phyloP scores from a whole-genome alignment of 2,329 filamentous ascomycete species.

The Epichloe hybrida region DNA sequence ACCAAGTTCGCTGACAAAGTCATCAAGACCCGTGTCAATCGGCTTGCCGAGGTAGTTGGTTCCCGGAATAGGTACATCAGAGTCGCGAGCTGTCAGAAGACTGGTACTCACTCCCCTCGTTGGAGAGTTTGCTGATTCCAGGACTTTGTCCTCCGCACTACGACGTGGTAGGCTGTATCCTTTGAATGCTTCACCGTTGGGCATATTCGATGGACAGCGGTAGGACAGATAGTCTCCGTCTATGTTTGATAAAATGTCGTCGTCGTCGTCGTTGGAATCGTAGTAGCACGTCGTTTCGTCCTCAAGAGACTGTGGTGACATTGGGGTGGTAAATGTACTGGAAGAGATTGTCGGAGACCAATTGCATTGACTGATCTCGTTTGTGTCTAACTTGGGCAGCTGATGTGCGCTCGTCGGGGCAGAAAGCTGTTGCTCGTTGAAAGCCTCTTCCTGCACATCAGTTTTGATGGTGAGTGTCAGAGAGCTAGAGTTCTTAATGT shows the following conservation, averaged over 20 bases:
- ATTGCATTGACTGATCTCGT: slow-evolving; percentile 10
- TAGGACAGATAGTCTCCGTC: slow-evolving; percentile 22
- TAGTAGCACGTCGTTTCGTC: slow-evolving; percentile 33
- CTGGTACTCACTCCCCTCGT: slow-evolving; percentile 11
- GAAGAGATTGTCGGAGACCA: slow-evolving; percentile 17
- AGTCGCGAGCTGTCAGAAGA: slow-evolving; percentile 12
- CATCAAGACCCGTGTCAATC: slow-evolving; percentile 24
- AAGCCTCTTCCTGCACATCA: slow-evolving; percentile 6
- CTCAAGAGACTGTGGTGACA: slow-evolving; percentile 25
- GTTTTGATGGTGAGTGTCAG: slow-evolving; percentile 13
- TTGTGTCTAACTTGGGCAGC: slow-evolving; percentile 12
- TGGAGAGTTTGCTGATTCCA: background rate
- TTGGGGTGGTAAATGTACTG: slow-evolving; percentile 19
- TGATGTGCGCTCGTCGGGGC: slow-evolving; percentile 5
- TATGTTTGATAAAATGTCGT: slow-evolving; percentile 19
- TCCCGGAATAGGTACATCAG: slow-evolving; percentile 9
- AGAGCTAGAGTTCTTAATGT: slow-evolving; percentile 11
- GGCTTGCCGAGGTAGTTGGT: slow-evolving; percentile 20
- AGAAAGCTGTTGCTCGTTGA: slow-evolving; percentile 9
- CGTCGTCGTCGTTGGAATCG: slow-evolving; percentile 30
- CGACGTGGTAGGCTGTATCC: slow-evolving; percentile 35
- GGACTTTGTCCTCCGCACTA: slow-evolving; percentile 11
- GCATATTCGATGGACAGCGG: slow-evolving; percentile 10
- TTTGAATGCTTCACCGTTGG: slow-evolving; percentile 13
- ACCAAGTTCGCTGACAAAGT: slow-evolving; percentile 32